Base-by-base conservation (phyloP, 495 filamentous ascomycete genomes). In the Lepraria neglecta region DNA sequence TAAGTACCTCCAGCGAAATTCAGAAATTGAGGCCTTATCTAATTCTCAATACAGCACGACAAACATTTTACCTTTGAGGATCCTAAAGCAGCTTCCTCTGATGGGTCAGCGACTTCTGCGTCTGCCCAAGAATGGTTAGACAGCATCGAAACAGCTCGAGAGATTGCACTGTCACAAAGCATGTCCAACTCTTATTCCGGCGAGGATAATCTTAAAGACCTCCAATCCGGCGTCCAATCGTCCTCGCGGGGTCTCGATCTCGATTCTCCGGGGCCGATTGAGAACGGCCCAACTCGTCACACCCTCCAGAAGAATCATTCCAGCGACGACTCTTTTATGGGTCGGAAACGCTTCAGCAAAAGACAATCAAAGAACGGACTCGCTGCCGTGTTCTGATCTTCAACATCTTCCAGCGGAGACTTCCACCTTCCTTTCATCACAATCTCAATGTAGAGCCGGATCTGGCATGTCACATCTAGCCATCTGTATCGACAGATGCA, bases 21-120 rank as follows among this genome's bases (percentile, higher is more conserved):
- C 5, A 19, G 4, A 1, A 42, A 19, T 46, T 33, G 9, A 15
- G 14, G 4, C 42, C 42, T 46, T 9, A 60, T 55, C 52, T 60
- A 59, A 59, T 28, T 19, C 15, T n/a, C 46, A 45, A 44, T 6
- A 31, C 66, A 97, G 95, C 83, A 84, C 60, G 91, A 95, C 48
- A 88, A 91, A 72, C 91, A 94, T 63, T 92, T 87, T 69, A 89
- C 87, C 21, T 99, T 99, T 70, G 95, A 99, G 75, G 92, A 95
- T 68, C 78, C 84, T 7, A 94, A 92, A 71, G 82, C 84, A 14
- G 73, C 75, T n/a, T 76, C 78, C 12, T 75, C 72, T 67, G 78
- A 76, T 61, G 66, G 72, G 30, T 75, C 73, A 30, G 61, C 77
- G 28, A 74, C 77, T 15, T 74, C 77, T 6, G 62, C 76, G 27